Base-by-base conservation (phyloP, 2,329 filamentous ascomycete species). In the Didymosphaeria variabile region DNA sequence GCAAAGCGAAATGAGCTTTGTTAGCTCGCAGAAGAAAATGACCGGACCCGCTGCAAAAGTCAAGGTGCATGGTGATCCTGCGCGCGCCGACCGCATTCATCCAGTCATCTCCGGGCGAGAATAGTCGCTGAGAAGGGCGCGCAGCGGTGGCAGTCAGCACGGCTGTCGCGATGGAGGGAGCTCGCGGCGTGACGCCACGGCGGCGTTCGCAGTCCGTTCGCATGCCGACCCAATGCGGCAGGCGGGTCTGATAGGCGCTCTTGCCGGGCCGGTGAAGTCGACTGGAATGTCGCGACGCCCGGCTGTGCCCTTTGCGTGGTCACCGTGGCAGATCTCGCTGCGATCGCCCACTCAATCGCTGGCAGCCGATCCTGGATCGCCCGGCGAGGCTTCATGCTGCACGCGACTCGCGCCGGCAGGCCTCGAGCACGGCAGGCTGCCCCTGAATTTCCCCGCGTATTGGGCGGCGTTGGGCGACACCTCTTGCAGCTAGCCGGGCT, bases 371-470 rank as follows among this genome's bases (percentile, higher is more conserved):
- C 26, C 15, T 31, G 19, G 21, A 51, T 51, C 49, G 15, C 21
- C 21, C 21, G 12, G 45, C 21, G 13, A n/a, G 13, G 29, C 31
- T n/a, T n/a, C n/a, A n/a, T n/a, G 6, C 32, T 40, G 49, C 49
- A 40, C 34, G 21, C 45, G 23, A 17, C 19, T 29, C 34, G 15
- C 15, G 26, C 13, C 2, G 49, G 5, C 23, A n/a, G 34, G 34
- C 49, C 49, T 52, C 49, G 50, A 29, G 21, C 50, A 31, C 40
- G 13, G 19, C 21, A 19, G 50, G 15, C 51, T 21, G 51, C 74
- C 73, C 72, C 50, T 74, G 73, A 75, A 76, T 69, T 73, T 76
- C 72, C 75, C 75, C 73, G 67, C 70, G 64, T 73, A 75, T 74
- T 73, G 71, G 60, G 42, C 72, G 69, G 67, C 67, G 61, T 50